A percentile compares a stretch with the other conserved stretches of the same genome.
Conservation (phyloP, 2,329 filamentous ascomycete genomes). For the Xylariaceae sp. region DNA sequence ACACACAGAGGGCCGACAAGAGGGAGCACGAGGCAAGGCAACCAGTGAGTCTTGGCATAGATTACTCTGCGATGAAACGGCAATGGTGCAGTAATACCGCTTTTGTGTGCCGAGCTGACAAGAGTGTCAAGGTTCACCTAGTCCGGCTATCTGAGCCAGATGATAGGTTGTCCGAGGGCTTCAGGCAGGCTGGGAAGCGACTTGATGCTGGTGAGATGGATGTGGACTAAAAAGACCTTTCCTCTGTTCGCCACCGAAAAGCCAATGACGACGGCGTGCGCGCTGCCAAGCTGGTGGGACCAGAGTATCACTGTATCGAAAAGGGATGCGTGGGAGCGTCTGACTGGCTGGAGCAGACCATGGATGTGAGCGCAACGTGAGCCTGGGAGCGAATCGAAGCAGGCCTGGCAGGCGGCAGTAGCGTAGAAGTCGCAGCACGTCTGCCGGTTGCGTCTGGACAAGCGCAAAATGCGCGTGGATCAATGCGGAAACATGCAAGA, state of each 20-base stretch:
- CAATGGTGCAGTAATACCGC: too few species aligned
- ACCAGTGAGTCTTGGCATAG: too few species aligned
- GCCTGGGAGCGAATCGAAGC: conserved; percentile 19
- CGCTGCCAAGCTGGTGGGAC: conserved; percentile 14
- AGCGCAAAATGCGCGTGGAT: conserved; percentile 16
- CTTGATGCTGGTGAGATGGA: conserved; percentile 13
- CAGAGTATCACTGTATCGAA: conserved; percentile 28
- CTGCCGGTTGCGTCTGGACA: conserved; percentile 16
- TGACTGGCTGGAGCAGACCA: conserved; percentile 26
- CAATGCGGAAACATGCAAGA: conserved; percentile 20
- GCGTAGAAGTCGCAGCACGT: conserved; percentile 8
- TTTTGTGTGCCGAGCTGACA: too few species aligned
- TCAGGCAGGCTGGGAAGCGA: conserved; percentile 13
- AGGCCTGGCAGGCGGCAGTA: conserved; percentile 8
- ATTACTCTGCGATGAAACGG: too few species aligned
- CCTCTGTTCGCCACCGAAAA: conserved; percentile 20
- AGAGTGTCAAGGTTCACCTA: too few species aligned
- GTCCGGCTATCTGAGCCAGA: too few species aligned
- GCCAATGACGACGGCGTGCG: conserved; percentile 20
- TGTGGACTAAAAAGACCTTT: conserved; percentile 16
- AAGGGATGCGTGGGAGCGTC: conserved; percentile 29
- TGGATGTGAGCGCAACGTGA: conserved; percentile 23
- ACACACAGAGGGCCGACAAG: too few species aligned
- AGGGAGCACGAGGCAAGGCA: too few species aligned
- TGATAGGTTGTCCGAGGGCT: conserved; percentile 19